phyloP scores from a whole-genome alignment of 805 yeast genomes.

The Helenozyma rhizophorensis region DNA sequence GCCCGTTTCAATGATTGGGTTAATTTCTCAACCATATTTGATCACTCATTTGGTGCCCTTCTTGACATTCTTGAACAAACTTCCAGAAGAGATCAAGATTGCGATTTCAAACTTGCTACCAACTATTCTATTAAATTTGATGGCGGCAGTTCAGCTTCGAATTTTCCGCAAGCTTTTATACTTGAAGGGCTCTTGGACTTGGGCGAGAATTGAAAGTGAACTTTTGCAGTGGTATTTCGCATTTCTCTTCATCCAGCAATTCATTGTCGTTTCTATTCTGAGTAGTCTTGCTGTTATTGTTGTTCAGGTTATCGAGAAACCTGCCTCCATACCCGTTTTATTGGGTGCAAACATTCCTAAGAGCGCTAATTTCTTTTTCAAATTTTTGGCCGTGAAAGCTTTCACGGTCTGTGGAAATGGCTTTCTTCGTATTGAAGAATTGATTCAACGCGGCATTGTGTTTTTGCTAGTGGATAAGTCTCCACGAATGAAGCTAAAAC shows the following conservation, averaged over 20 bases:
- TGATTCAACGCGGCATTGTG: slow-evolving; percentile 38
- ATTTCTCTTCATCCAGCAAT: slow-evolving; percentile 77
- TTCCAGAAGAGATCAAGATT: slow-evolving; percentile 52
- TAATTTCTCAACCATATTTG: slow-evolving; percentile 70
- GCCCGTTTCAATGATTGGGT: slow-evolving; percentile 78
- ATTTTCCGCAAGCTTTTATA: slow-evolving; percentile 52
- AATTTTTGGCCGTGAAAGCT: slow-evolving; percentile 71
- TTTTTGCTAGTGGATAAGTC: slow-evolving; percentile 44
- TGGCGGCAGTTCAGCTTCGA: slow-evolving; percentile 60
- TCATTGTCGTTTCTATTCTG: slow-evolving; percentile 79
- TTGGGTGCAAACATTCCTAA: slow-evolving; percentile 79
- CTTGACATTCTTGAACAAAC: slow-evolving; percentile 47
- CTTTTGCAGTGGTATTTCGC: slow-evolving; percentile 75
- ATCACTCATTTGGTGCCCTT: slow-evolving; percentile 59
- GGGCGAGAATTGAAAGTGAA: slow-evolving; percentile 61
- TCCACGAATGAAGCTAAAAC: slow-evolving; percentile 52
- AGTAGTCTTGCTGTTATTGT: slow-evolving; percentile 67
- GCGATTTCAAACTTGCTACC: slow-evolving; percentile 63
- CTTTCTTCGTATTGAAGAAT: slow-evolving; percentile 54
- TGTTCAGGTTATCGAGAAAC: slow-evolving; percentile 60
- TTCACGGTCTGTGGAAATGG: slow-evolving; percentile 71
- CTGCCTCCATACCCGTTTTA: slow-evolving; percentile 65
- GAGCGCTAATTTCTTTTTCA: slow-evolving; percentile 81
- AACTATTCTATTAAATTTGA: slow-evolving; percentile 55
- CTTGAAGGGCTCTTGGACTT: slow-evolving; percentile 57